Base-by-base conservation (phyloP, 2,329 filamentous ascomycete genomes). In the Beauveria asiatica region DNA sequence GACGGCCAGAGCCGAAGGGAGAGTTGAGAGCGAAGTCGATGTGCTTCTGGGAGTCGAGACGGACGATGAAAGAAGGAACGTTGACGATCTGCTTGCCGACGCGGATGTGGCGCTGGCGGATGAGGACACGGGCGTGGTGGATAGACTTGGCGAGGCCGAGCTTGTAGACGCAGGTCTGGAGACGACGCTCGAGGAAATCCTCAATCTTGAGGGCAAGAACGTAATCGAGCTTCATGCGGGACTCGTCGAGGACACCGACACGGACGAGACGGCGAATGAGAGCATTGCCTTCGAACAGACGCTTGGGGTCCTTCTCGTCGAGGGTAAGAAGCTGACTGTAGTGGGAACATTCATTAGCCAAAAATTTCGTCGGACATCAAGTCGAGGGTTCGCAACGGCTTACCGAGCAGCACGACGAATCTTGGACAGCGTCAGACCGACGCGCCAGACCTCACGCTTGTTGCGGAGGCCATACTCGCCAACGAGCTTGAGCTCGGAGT, bases 171-270 rank as follows among this genome's bases (percentile, higher is more conserved):
- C 93, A 96, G 73, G 94, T 99, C 88, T 99, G 93, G 70, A 97
- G 92, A 80, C 94, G 92, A 75, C 94, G 93, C 89, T 99, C 94
- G 82, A 99, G 86, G 89, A 99, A 99, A 82, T 99, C 94, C 83
- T 99, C 94, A 74, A 95, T 89, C 86, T 96, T 96, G 65, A 99
- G 88, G 82, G 94, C 94, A 77, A 99, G 84, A 77, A 99, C 94
- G 89, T 99, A 97, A 97, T 99, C 94, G 86, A 99, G 94, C 90
- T 97, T 99, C 94, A 99, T 99, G 87, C 94, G 94, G 78, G 92
- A 92, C 85, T 99, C 94, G 79, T 99, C 94, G 75, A 99, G 91
- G 75, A 99, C 94, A 90, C 94, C 94, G 78, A 97, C 92, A 79
- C 94, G 94, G 70, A 99, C 94, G 70, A 99, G 92, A 90, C 94